phyloP scores from a whole-genome alignment of 306 rosid genomes.

The Trifolium dubium region DNA sequence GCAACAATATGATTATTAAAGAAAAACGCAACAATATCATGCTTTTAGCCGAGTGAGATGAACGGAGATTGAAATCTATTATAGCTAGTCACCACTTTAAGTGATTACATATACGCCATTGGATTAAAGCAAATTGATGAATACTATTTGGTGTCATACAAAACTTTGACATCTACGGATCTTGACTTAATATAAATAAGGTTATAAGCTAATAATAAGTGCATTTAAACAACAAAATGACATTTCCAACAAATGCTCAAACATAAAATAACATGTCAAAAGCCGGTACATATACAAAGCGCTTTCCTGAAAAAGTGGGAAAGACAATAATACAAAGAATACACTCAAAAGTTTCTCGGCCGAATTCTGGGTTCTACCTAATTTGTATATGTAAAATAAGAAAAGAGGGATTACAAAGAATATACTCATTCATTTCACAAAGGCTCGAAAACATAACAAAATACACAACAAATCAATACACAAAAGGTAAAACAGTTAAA shows the following conservation, averaged over 20 bases:
- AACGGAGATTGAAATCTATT: too few species aligned
- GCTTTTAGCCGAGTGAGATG: too few species aligned
- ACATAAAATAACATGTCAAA: constrained; percentile 27
- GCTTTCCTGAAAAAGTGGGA: constrained; percentile 32
- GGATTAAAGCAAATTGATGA: too few species aligned
- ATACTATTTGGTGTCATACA: too few species aligned
- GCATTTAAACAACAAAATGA: not conserved
- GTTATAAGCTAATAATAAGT: not conserved
- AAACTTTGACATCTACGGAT: too few species aligned
- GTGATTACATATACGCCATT: too few species aligned
- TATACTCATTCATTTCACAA: constrained; percentile 37
- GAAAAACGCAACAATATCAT: too few species aligned
- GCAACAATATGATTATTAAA: too few species aligned
- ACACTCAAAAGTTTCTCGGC: constrained; percentile 9
- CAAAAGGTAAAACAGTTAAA: constrained; percentile 36
- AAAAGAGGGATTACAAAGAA: constrained; percentile 42
- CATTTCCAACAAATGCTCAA: constrained; percentile 29
- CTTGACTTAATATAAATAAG: too few species aligned
- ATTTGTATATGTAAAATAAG: constrained; percentile 26
- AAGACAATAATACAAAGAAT: constrained; percentile 36
- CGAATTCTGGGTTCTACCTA: constrained; percentile 43
- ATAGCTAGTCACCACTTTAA: too few species aligned
- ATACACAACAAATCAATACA: not conserved
- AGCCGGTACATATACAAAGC: constrained; percentile 42
- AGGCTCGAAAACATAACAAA: not conserved